A percentile compares a stretch with the other conserved stretches of the same genome.
These are phyloP conservation scores for Colletotrichum noveboracense DNA, from an alignment of 2,329 filamentous ascomycete species.

Conservation along the genomic window DNA sequence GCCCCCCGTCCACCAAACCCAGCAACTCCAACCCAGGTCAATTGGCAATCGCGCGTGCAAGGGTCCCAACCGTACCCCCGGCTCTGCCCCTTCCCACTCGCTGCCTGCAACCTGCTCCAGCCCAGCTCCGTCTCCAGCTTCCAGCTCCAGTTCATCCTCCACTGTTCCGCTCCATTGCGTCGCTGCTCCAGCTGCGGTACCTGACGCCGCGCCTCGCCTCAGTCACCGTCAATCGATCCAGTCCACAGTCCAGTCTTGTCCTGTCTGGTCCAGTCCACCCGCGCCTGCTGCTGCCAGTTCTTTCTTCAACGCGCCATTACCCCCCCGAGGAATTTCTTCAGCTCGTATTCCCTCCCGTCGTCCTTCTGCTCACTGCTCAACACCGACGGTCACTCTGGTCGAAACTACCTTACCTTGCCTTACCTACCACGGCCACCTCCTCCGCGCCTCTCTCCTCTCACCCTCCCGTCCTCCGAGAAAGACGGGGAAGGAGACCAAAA, in stretches of 20 bases:
- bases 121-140: neutral
- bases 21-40: neutral
- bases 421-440: neutral
- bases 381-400: neutral
- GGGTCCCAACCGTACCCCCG: neutral
- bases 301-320: conserved; percentile 1
- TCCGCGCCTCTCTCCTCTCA: neutral
- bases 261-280: neutral
- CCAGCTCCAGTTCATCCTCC: neutral
- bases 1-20: neutral
- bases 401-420: neutral
- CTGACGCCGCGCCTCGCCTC: neutral
- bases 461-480: neutral
- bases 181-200: neutral
- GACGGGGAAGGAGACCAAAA: neutral
- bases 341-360: conserved; percentile 21
- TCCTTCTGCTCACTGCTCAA: neutral
- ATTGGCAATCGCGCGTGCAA: neutral
- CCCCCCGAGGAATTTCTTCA: conserved; percentile 19
- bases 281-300: neutral
- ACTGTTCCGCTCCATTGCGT: neutral
- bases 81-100: neutral
- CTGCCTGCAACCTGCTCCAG: neutral
- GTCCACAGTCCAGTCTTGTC: neutral
- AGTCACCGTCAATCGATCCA: neutral